Conservation (phyloP, 2,329 filamentous ascomycete species). For the Sporothrix globosa region DNA sequence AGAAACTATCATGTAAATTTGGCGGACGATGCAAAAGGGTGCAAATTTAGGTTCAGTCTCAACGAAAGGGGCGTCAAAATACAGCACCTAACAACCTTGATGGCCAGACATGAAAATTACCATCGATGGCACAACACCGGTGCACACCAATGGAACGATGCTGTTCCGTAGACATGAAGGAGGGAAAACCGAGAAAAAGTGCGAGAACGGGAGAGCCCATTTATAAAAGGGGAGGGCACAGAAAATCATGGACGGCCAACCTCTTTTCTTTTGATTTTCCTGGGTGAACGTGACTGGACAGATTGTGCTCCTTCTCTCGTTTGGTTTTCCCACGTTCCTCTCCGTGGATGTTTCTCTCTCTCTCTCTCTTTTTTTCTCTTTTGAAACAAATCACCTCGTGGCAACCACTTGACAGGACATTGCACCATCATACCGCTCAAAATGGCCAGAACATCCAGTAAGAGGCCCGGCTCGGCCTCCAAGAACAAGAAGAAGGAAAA, state of each 20-base stretch:
- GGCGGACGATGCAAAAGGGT: not conserved
- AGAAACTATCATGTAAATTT: not conserved
- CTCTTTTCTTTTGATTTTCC: not conserved
- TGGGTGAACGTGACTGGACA: not conserved
- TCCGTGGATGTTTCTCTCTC: not conserved
- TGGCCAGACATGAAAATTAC: not conserved
- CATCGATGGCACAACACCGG: too few relatives aligned
- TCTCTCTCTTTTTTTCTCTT: not conserved
- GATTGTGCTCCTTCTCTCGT: not conserved
- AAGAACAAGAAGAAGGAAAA: not conserved
- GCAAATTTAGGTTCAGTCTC: not conserved
- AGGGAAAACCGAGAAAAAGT: not conserved
- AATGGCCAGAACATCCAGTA: conserved; percentile 13
- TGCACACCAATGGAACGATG: not conserved
- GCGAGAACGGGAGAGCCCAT: not conserved
- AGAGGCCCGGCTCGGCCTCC: conserved; percentile 2
- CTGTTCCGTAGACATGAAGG: not conserved
- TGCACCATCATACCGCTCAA: not conserved
- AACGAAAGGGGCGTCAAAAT: not conserved
- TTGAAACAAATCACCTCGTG: not conserved
- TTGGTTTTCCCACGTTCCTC: not conserved
- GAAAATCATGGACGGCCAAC: not conserved
- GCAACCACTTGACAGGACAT: too few relatives aligned
- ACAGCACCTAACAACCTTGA: not conserved
- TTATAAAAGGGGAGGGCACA: conserved; percentile 5